These are phyloP conservation scores for Coprinopsis marcescibilis DNA, from an alignment of 768 basidiomycete genomes.

Conservation along the genomic window DNA sequence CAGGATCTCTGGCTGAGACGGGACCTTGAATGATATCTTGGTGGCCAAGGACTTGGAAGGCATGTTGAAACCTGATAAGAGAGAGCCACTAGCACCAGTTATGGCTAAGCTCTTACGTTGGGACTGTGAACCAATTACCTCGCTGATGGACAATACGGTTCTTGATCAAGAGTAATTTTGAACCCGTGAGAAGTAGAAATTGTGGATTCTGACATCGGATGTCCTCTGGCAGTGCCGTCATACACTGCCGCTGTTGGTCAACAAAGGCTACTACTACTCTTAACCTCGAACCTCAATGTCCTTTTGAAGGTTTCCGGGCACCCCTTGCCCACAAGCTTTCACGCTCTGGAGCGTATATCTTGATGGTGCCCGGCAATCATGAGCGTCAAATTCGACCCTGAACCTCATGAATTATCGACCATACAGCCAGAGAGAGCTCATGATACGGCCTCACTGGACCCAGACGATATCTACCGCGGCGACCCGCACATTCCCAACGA, in stretches of 20 bases:
- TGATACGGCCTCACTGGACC: constrained; percentile 23
- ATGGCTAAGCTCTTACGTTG: constrained; percentile 6
- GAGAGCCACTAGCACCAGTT: background rate
- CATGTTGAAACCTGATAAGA: background rate
- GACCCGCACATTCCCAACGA: constrained; percentile 27
- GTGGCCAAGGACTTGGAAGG: background rate
- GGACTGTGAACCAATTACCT: no score
- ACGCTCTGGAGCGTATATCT: constrained; percentile 6
- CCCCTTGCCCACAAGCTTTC: background rate
- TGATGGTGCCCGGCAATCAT: background rate
- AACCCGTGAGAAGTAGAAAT: no score
- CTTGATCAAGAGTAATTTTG: no score
- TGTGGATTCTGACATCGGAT: no score
- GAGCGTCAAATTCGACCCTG: background rate
- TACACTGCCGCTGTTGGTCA: no score
- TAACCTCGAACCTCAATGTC: constrained; percentile 5
- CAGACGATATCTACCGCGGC: constrained; percentile 63
- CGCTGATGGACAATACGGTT: no score
- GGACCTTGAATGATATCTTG: background rate
- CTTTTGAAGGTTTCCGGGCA: background rate
- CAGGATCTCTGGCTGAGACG: background rate
- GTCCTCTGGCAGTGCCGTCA: no score
- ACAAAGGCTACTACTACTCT: background rate
- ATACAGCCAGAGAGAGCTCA: constrained; percentile 5
- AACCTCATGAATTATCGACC: background rate